Evolutionary conservation across 352 stramenopile species (phyloP).

Genomic region (Phytophthora idaei): DNA sequence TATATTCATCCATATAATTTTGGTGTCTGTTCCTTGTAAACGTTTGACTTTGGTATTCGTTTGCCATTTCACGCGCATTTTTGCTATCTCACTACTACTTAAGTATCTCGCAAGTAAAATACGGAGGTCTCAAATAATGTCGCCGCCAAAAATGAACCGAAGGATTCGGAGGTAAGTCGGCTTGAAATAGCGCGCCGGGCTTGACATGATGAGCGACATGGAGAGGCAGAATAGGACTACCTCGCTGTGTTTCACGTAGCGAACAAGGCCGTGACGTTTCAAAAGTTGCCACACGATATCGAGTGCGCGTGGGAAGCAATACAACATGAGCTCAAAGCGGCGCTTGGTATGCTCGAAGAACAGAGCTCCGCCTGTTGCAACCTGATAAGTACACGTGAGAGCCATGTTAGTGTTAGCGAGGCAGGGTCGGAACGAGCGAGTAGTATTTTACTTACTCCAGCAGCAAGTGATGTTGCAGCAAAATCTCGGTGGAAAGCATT

Average conservation of each 20-base stretch:
- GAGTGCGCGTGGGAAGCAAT: slow-evolving; percentile 74
- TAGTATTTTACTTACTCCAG: slow-evolving; percentile 48
- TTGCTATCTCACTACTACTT: neutral
- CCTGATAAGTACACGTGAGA: slow-evolving; percentile 29
- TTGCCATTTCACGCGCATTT: neutral
- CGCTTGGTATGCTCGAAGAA: slow-evolving; percentile 86
- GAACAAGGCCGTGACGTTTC: slow-evolving; percentile 66
- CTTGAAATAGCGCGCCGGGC: slow-evolving; percentile 82
- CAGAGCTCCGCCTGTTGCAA: slow-evolving; percentile 60
- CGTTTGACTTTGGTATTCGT: neutral
- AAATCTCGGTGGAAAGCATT: slow-evolving; percentile 79
- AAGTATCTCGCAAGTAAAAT: too few relatives aligned
- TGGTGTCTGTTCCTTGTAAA: too few relatives aligned
- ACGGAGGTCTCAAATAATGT: slow-evolving; percentile 32
- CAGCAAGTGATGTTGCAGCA: slow-evolving; percentile 44
- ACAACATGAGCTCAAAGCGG: slow-evolving; percentile 87
- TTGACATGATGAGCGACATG: slow-evolving; percentile 86
- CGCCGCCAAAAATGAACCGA: slow-evolving; percentile 82
- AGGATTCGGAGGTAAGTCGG: slow-evolving; percentile 82
- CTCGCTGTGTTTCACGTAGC: slow-evolving; percentile 78
- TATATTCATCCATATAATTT: too few relatives aligned
- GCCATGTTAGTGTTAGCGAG: neutral
- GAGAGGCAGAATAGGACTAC: slow-evolving; percentile 86
- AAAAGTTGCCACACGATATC: slow-evolving; percentile 86
- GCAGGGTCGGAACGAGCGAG: neutral